Evolutionary conservation across 1,284 basidiomycete species (phyloP).

Genomic region (Porogramme epimiltina): DNA sequence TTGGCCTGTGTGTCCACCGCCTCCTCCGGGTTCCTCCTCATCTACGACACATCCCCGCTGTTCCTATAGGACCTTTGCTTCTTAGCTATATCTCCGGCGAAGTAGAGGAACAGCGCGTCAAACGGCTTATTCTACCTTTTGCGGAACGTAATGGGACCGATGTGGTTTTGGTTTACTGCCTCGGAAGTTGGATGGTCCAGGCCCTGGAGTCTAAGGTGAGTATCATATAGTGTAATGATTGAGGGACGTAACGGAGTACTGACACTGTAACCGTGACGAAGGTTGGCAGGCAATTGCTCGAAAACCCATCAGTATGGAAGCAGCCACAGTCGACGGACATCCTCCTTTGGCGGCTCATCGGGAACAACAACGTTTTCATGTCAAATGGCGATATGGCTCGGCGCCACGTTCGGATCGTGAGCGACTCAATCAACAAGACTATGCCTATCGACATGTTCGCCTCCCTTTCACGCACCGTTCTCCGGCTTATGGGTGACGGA

Average conservation of each 20-base stretch:
- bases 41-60: constrained; percentile 23
- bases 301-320: constrained; percentile 22
- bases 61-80: constrained; percentile 19
- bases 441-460: constrained; percentile 31
- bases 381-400: constrained; percentile 32
- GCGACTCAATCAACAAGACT: constrained; percentile 25
- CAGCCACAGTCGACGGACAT: constrained; percentile 28
- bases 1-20: not conserved
- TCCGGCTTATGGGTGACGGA: constrained; percentile 23
- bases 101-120: too few relatives aligned
- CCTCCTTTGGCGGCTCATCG: constrained; percentile 30
- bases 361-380: constrained; percentile 29
- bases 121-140: constrained; percentile 17
- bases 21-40: constrained; percentile 10
- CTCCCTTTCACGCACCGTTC: constrained; percentile 23
- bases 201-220: constrained; percentile 23
- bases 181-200: constrained; percentile 28
- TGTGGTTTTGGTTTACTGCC: constrained; percentile 22
- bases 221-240: too few relatives aligned
- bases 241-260: not conserved
- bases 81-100: constrained; percentile 18
- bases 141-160: constrained; percentile 12
- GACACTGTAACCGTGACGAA: not conserved
- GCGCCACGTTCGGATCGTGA: constrained; percentile 28
- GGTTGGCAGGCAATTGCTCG: constrained; percentile 12